Evolutionary conservation across 768 basidiomycete genomes (phyloP), one percentile per base, ranked within the genome.

Genomic region (Tulasnella sp.): DNA sequence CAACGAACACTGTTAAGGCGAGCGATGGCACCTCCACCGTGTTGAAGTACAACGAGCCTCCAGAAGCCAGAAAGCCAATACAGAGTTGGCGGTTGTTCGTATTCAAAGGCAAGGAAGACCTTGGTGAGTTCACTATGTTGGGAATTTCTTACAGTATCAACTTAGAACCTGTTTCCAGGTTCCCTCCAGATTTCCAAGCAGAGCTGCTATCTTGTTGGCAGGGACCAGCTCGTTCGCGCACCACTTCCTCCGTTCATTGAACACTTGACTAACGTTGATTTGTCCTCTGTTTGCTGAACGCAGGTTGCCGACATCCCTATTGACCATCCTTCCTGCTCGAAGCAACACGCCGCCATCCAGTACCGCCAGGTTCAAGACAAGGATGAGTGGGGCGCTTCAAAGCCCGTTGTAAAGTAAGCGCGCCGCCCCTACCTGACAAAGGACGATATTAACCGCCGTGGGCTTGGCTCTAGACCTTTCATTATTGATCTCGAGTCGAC

Each of bases 401-500:
- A 94, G 83, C 87, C 89, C n/a, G 85, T 88, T 5, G 89, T 94
- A 69, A 99, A 99, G 97, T 97, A 71, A 67, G 93, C 88, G 13
- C 10, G 23, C 44, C 40, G 44, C 55, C 6, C n/a, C 67, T 37
- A 6, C 40, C 40, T 51, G 77, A 71, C 61, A 46, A 40, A 81
- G 57, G 70, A 70, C 71, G 37, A 39, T 72, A 70, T 51, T 35
- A 67, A 75, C 61, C 79, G 46, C 74, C 20, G 16, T 32, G 46
- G 79, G 32, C 67, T 44, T 39, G n/a, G 29, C 26, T 75, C 18
- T 80, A 99, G 96, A 82, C 96, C 98, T 1, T 99, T 96, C 83
- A 89, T 99, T 73, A 98, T 99, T 79, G 98, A 99, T 85, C 89
- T 99, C 11, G 96, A 99, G 81, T 98, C 96, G n/a, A 98, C 98